Base-by-base conservation (phyloP, 805 yeast species). In the Lachancea cidri region DNA sequence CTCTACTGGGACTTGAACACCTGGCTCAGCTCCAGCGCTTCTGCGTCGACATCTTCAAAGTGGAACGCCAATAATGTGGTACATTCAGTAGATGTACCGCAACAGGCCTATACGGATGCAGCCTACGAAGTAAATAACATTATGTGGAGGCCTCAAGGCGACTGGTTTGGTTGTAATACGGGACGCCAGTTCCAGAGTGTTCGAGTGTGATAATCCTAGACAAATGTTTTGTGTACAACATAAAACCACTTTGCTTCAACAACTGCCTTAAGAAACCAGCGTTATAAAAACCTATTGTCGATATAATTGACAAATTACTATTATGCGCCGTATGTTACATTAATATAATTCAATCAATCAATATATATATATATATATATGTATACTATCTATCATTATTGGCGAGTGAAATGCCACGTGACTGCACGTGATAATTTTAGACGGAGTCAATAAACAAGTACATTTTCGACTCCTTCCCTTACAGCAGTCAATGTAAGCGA, bases 151-250 rank as follows among this genome's bases (percentile, higher is more conserved):
- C 72, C 74, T 5, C 61, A 65, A 17, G 95, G 91, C 11, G 81
- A 80, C 48, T 87, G 95, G 94, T 70, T 86, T 48, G 96, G 94
- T 3, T 76, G 77, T 6, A 78, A 81, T 17, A 67, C 77, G 42
- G 91, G 89, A 2, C 76, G 76, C 46, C 78, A 81, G 2, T 73
- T 83, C 49, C 89, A 83, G 55, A 82, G 79, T 1, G 76, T 82
- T n/a, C 18, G 43, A 22, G 38, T 20, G 11, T 39, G 22, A 29
- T 17, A 13, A 29, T 22, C 9, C 27, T n/a, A n/a, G n/a, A n/a
- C n/a, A n/a, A n/a, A n/a, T n/a, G n/a, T n/a, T n/a, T n/a, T n/a
- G n/a, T n/a, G n/a, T n/a, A n/a, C n/a, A n/a, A n/a, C n/a, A n/a
- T n/a, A n/a, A n/a, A n/a, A n/a, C n/a, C n/a, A n/a, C n/a, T n/a